Evolutionary conservation across 148 eudicot species (phyloP), one percentile per base, ranked within the genome.

Genomic region (Linanthus parryae): DNA sequence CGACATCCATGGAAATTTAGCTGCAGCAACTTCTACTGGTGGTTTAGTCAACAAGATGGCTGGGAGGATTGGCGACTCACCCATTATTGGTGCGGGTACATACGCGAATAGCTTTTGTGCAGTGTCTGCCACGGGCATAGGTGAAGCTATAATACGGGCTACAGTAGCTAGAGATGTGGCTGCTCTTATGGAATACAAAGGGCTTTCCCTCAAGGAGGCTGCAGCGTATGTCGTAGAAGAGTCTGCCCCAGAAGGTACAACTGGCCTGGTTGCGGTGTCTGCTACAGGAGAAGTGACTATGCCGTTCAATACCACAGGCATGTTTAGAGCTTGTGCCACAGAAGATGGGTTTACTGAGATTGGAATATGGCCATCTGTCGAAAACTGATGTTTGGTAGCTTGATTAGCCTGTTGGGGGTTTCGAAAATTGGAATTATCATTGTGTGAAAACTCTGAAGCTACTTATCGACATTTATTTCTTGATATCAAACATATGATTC

Each of bases 181-280:
- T 13, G 88, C 97, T 16, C 69, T 86, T 10, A 86, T 90, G 92
- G 97, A 90, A 67, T 90, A 83, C 61, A 90, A 86, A 55, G 85
- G 73, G 26, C 62, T 90, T 22, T 62, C 86, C 38, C 70, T 90
- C 14, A 71, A 86, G 44, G 95, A 83, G 44, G 97, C 97, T 1
- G 78, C 88, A 3, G 52, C 63, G 13, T 70, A 78, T 56, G 84
- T 76, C 5, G 63, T 90, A 19, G 61, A 76, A 12, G 67, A 75
- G 40, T 60, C 75, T 54, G 70, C 78, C 3, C 78, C 91, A 3
- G 56, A 37, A 8, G 78, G 80, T 16, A 63, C 80, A 5, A 51
- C 74, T 22, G 97, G 97, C 23, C 56, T 89, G 66, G 61, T 89
- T 58, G 97, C 88, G 48, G 97, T 89, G 5, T 89, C 97, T 2